Conservation (phyloP, 116 monocot genomes). For the Papilionanthe hybrid region DNA sequence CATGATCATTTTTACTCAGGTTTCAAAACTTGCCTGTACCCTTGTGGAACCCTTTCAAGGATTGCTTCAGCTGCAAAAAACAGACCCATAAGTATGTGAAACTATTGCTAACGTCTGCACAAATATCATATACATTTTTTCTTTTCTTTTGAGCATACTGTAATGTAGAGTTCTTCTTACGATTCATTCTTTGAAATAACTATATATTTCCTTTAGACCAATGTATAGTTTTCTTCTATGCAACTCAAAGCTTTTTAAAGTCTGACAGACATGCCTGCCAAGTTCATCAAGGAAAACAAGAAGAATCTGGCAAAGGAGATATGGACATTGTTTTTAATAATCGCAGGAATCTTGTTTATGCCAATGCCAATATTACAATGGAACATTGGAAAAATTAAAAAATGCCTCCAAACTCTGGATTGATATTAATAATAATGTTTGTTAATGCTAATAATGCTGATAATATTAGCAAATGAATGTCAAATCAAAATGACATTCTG, state of each 20-base stretch:
- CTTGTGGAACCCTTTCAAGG: constrained; percentile 55
- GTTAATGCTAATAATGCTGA: not conserved
- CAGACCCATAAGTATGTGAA: constrained; percentile 40
- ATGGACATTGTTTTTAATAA: not conserved
- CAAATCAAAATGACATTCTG: not conserved
- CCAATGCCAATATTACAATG: not conserved
- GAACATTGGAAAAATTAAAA: not conserved
- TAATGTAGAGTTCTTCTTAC: not conserved
- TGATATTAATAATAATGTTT: not conserved
- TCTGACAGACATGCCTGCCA: not conserved
- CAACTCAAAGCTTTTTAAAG: not conserved
- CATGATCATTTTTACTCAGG: constrained; percentile 19
- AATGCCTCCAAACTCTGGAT: too few species aligned
- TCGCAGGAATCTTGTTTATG: not conserved
- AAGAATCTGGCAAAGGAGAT: not conserved
- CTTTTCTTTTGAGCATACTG: not conserved
- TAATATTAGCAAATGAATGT: not conserved
- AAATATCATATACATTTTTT: not conserved
- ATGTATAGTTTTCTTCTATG: not conserved
- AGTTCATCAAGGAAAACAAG: not conserved
- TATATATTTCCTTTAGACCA: not conserved
- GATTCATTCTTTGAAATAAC: not conserved
- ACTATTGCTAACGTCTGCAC: not conserved
- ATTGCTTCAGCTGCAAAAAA: constrained; percentile 46
- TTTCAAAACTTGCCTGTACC: constrained; percentile 46